Evolutionary conservation across 495 filamentous ascomycete genomes (phyloP).

Genomic region (Podospora tetraspora): DNA sequence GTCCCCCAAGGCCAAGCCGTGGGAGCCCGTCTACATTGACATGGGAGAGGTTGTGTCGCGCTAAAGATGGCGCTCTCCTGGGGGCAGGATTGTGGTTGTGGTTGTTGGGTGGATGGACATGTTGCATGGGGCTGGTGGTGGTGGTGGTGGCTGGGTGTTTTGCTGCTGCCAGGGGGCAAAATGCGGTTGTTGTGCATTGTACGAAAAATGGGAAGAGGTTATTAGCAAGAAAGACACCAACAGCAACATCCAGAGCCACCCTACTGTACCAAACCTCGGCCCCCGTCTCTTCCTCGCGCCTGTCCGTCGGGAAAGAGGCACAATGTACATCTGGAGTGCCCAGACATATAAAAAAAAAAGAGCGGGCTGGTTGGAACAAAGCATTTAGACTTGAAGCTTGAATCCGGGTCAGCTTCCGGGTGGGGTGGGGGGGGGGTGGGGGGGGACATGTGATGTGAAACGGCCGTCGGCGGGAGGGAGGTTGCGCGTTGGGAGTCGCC

Average conservation of each 20-base stretch:
- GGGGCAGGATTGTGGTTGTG: not conserved
- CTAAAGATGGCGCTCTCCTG: not conserved
- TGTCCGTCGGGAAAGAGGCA: not conserved
- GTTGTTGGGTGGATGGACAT: too few species aligned
- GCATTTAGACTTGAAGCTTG: not conserved
- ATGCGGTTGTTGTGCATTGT: not conserved
- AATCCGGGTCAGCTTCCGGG: not conserved
- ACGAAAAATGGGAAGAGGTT: not conserved
- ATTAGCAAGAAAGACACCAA: not conserved
- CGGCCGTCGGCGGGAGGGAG: not conserved
- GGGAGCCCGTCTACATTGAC: slow-evolving; percentile 84
- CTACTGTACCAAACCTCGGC: not conserved
- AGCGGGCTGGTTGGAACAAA: not conserved
- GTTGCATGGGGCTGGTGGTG: not conserved
- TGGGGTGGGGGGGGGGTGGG: too few species aligned
- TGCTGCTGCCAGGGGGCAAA: not conserved
- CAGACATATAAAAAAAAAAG: not conserved
- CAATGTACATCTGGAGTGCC: slow-evolving; percentile 7
- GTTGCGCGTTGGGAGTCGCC: not conserved
- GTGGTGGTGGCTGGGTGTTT: not conserved
- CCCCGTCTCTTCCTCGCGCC: too few species aligned
- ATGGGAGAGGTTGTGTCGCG: slow-evolving; percentile 73
- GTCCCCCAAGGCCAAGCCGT: slow-evolving; percentile 51
- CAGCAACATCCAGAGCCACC: not conserved
- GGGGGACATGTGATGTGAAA: not conserved